phyloP scores from a whole-genome alignment of 164 flowering plant genomes.

The Aristolochia fimbriata region DNA sequence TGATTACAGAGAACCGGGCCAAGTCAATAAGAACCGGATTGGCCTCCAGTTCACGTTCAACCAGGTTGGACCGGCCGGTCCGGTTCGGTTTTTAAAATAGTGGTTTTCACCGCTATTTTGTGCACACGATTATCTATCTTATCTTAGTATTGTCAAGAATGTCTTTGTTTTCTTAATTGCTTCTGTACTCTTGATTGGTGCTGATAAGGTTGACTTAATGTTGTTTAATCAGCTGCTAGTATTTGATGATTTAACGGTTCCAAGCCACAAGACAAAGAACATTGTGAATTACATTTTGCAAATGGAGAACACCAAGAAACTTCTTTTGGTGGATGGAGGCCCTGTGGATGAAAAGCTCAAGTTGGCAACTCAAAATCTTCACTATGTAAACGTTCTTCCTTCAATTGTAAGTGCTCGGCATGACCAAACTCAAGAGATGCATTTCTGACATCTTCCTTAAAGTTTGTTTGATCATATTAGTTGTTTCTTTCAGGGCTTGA shows the following conservation, averaged over 20 bases:
- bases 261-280: slow-evolving; percentile 90
- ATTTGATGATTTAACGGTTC: slow-evolving; percentile 75
- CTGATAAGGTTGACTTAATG: too few relatives aligned
- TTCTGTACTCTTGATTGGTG: too few relatives aligned
- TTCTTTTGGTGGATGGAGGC: slow-evolving; percentile 83
- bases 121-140: too few relatives aligned
- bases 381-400: slow-evolving; percentile 81
- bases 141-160: too few relatives aligned
- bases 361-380: slow-evolving; percentile 76
- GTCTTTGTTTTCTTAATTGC: too few relatives aligned
- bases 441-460: neutral
- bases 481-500: slow-evolving; percentile 58
- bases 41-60: too few relatives aligned
- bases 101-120: too few relatives aligned
- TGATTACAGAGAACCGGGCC: too few relatives aligned
- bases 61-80: too few relatives aligned
- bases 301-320: slow-evolving; percentile 66
- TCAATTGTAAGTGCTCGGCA: slow-evolving; percentile 58
- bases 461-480: too few relatives aligned
- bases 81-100: too few relatives aligned
- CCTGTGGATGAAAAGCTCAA: slow-evolving; percentile 65
- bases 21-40: too few relatives aligned
- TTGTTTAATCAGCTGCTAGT: slow-evolving; percentile 49
- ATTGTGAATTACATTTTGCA: slow-evolving; percentile 57
- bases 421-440: slow-evolving; percentile 1